These are phyloP conservation scores for Basipetospora chlamydospora DNA, from an alignment of 2,329 filamentous ascomycete species.

Conservation along the genomic window DNA sequence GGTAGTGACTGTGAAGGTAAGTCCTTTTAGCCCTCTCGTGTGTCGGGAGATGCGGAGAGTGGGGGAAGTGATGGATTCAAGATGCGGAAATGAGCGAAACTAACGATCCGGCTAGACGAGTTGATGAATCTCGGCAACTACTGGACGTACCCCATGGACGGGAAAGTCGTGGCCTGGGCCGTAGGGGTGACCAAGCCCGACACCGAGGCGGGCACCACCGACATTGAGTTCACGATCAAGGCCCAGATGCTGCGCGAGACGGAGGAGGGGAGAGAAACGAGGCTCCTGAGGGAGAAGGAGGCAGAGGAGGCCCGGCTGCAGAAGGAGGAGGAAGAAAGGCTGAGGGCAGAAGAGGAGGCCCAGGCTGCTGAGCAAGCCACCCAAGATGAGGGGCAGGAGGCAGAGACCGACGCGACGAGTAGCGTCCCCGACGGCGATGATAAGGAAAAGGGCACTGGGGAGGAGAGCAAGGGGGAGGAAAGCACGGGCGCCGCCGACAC, in stretches of 20 bases:
- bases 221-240: constrained; percentile 17
- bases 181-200: constrained; percentile 15
- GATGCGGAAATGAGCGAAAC: not conserved
- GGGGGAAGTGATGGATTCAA: too few species aligned
- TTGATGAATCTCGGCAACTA: constrained; percentile 16
- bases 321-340: constrained; percentile 2
- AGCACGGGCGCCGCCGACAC: too few species aligned
- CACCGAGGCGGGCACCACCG: constrained; percentile 11
- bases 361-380: not conserved
- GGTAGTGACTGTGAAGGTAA: constrained; percentile 21
- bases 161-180: constrained; percentile 16
- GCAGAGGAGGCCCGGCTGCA: not conserved
- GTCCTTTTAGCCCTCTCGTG: constrained; percentile 6
- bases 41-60: too few species aligned
- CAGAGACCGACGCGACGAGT: not conserved
- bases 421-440: too few species aligned
- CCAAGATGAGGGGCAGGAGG: not conserved
- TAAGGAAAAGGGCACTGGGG: too few species aligned
- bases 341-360: constrained; percentile 3
- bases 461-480: too few species aligned
- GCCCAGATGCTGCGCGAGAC: constrained; percentile 15
- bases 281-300: constrained; percentile 8
- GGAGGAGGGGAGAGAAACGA: constrained; percentile 12
- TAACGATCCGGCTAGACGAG: not conserved
- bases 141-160: constrained; percentile 13